Evolutionary conservation across 192 early-diverging fungal species (phyloP).

Genomic region (Podila horticola): DNA sequence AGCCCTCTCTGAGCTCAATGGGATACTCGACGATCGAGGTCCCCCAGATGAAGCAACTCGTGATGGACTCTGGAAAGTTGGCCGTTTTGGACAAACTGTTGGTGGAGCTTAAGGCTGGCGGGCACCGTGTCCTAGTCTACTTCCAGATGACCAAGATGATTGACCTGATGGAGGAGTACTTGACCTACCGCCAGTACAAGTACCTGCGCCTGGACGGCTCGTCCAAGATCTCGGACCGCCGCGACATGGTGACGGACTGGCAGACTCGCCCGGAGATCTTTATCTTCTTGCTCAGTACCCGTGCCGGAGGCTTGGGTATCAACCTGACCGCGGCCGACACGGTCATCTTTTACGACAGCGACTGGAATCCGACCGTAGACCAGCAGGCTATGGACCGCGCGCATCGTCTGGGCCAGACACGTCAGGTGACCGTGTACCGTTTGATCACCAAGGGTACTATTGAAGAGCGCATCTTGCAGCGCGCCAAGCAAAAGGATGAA

Average conservation of each 20-base stretch:
- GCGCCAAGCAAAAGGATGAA: conserved; percentile 91
- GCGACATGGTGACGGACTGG: conserved; percentile 94
- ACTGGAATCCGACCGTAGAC: conserved; percentile 93
- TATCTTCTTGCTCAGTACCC: conserved; percentile 84
- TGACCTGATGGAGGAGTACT: conserved; percentile 89
- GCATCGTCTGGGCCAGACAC: conserved; percentile 86
- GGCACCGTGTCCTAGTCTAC: conserved; percentile 83
- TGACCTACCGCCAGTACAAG: conserved; percentile 84
- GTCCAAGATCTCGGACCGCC: conserved; percentile 86
- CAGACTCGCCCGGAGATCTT: conserved; percentile 89
- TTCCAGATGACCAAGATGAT: conserved; percentile 95
- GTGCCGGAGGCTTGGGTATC: conserved; percentile 89
- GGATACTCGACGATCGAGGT: conserved; percentile 50
- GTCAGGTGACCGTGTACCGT: conserved; percentile 86
- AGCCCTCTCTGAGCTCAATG: conserved; percentile 40
- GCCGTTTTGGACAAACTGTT: conserved; percentile 76
- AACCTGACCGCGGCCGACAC: conserved; percentile 93
- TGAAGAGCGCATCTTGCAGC: conserved; percentile 82
- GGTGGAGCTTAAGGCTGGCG: conserved; percentile 76
- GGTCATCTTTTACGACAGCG: conserved; percentile 88
- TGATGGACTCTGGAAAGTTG: conserved; percentile 85
- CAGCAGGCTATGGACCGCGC: conserved; percentile 94
- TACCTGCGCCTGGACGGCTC: conserved; percentile 92
- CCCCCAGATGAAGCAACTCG: conserved; percentile 72
- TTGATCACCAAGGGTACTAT: conserved; percentile 85